These are phyloP conservation scores for Avena eriantha DNA, from an alignment of 176 grass and related monocot species.

Conservation along the genomic window DNA sequence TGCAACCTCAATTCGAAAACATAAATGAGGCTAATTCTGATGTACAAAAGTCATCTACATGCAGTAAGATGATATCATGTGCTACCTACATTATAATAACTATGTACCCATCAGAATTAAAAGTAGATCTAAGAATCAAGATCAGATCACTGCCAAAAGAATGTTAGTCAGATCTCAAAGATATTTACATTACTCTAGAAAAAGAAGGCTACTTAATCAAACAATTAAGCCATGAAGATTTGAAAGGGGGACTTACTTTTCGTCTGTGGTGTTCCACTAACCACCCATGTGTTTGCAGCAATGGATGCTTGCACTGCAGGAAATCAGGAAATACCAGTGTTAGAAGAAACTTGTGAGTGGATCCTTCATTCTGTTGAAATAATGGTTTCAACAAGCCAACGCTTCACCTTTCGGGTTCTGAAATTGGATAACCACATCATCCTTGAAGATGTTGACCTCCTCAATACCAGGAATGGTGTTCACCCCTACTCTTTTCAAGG, in stretches of 20 bases:
- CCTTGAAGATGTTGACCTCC: constrained; percentile 89
- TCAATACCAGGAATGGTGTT: constrained; percentile 76
- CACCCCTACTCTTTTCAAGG: constrained; percentile 82
- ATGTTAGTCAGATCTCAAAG: background rate
- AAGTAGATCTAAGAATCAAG: background rate
- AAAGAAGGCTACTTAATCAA: constrained; percentile 24
- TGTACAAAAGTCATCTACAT: background rate
- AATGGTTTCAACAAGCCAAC: background rate
- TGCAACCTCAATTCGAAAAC: background rate
- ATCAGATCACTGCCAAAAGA: background rate
- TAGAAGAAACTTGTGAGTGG: background rate
- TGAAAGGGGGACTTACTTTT: constrained; percentile 56
- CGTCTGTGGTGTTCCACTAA: constrained; percentile 72
- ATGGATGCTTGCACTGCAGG: constrained; percentile 83
- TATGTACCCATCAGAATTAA: background rate
- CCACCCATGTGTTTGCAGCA: constrained; percentile 83
- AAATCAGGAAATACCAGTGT: background rate
- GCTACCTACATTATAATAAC: background rate
- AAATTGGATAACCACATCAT: constrained; percentile 80
- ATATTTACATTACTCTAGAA: background rate
- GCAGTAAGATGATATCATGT: background rate
- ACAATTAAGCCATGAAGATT: background rate
- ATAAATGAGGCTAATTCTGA: background rate
- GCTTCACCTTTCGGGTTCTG: constrained; percentile 70
- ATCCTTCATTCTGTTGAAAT: background rate